phyloP scores from a whole-genome alignment of 352 stramenopile genomes.

The Blastocystis sp. region DNA sequence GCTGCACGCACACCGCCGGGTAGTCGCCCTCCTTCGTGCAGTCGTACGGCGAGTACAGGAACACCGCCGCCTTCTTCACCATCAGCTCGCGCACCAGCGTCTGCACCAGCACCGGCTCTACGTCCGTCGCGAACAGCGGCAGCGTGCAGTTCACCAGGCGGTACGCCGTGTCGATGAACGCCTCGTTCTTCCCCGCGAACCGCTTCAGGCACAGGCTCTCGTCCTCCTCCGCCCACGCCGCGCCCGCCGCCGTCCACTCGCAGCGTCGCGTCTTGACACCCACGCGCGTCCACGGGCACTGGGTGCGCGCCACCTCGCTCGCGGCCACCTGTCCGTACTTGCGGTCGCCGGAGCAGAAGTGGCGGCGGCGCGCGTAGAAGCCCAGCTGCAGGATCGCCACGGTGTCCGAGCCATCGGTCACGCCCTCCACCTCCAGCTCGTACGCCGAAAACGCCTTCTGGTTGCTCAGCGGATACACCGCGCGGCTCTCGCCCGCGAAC shows the following conservation, averaged over 20 bases:
- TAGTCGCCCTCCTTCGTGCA: neutral
- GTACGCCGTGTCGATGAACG: neutral
- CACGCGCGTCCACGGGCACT: neutral
- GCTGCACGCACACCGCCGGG: neutral
- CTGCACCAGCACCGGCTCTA: neutral
- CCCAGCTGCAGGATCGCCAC: neutral
- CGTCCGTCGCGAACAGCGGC: neutral
- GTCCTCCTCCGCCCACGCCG: neutral
- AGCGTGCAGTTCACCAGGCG: neutral
- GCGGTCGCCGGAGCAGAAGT: neutral
- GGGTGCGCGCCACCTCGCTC: neutral
- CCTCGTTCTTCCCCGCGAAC: neutral
- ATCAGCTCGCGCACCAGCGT: slow-evolving; percentile 16
- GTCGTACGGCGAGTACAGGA: neutral
- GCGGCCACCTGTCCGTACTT: neutral
- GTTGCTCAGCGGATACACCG: neutral
- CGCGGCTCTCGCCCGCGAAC: neutral
- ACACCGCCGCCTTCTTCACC: slow-evolving; percentile 6
- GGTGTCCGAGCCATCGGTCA: neutral
- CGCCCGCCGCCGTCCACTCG: neutral
- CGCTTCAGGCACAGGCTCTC: neutral
- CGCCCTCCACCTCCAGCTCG: neutral
- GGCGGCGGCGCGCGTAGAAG: neutral
- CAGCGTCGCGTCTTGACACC: neutral
- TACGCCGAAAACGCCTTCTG: slow-evolving; percentile 7